A percentile compares a stretch with the other conserved stretches of the same genome.
Conservation (phyloP, 2,329 filamentous ascomycete species). For the Verticillium nonalfalfae region DNA sequence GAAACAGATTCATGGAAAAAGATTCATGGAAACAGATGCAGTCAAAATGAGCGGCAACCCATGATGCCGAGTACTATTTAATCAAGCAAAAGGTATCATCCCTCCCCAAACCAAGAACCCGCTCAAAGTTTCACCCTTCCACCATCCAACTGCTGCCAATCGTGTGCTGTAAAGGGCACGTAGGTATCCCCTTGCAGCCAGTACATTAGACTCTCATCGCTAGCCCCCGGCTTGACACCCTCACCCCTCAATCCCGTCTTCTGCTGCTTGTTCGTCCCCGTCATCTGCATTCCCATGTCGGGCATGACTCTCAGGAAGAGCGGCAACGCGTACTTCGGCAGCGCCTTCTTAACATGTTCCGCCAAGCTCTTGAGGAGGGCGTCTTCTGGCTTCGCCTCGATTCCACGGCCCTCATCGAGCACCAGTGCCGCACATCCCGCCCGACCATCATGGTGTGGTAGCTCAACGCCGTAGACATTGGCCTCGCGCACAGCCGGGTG, state of each 20-base stretch:
- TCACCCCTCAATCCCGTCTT: constrained; percentile 67
- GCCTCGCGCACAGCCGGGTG: constrained; percentile 66
- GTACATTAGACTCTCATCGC: constrained; percentile 42
- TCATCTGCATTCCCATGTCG: constrained; percentile 54
- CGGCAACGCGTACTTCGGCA: constrained; percentile 72
- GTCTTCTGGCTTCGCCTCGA: constrained; percentile 30
- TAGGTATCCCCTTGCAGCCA: constrained; percentile 66
- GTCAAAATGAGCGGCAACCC: background rate
- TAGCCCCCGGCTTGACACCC: constrained; percentile 62
- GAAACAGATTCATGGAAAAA: no score
- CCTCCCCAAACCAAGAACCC: background rate
- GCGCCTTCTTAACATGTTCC: constrained; percentile 42
- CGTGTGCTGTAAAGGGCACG: constrained; percentile 55
- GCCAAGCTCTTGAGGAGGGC: constrained; percentile 54
- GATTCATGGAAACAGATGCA: no score
- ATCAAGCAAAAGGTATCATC: background rate
- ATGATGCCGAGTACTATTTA: background rate
- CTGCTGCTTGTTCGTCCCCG: constrained; percentile 85
- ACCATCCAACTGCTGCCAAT: constrained; percentile 63
- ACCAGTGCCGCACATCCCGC: constrained; percentile 74
- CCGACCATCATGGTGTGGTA: constrained; percentile 77
- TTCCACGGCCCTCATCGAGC: constrained; percentile 35
- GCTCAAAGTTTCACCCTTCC: constrained; percentile 64
- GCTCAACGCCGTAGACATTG: constrained; percentile 77
- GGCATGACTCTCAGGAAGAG: constrained; percentile 66